Conservation (phyloP, 345 rosid genomes). For the Eucalyptus albens region DNA sequence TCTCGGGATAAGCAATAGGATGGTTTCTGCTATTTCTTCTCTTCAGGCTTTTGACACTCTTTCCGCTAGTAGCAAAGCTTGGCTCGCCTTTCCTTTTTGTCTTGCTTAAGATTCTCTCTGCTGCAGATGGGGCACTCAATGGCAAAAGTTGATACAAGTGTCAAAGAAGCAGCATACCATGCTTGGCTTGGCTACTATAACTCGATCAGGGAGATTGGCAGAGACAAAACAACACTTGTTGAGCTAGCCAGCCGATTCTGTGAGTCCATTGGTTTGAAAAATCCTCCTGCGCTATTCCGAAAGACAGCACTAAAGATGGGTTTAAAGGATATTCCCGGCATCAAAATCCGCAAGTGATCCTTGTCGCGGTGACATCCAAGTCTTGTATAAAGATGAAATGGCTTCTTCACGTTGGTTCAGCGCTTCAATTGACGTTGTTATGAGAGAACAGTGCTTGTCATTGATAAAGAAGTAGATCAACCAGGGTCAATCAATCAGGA, state of each 20-base stretch:
- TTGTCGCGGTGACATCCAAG: background rate
- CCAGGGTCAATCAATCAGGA: background rate
- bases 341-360: slow-evolving; percentile 36
- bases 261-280: slow-evolving; percentile 68
- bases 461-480: background rate
- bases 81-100: background rate
- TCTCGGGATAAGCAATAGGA: background rate
- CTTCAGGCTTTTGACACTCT: background rate
- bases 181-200: slow-evolving; percentile 95
- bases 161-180: slow-evolving; percentile 94
- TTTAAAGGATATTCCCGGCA: slow-evolving; percentile 70
- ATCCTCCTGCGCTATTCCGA: slow-evolving; percentile 64
- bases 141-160: slow-evolving; percentile 58
- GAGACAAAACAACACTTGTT: slow-evolving; percentile 79
- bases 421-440: background rate
- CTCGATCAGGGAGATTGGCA: slow-evolving; percentile 72
- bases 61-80: background rate
- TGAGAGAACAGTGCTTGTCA: background rate
- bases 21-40: background rate
- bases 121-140: slow-evolving; percentile 59
- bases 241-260: slow-evolving; percentile 74
- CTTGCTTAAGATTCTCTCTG: background rate
- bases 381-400: background rate
- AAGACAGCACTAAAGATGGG: slow-evolving; percentile 96
- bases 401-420: background rate